Percentiles rank a stretch among this genome's conserved stretches.
These are phyloP conservation scores for Sutorius eximius DNA, from an alignment of 1,284 basidiomycete genomes.

Conservation along the genomic window DNA sequence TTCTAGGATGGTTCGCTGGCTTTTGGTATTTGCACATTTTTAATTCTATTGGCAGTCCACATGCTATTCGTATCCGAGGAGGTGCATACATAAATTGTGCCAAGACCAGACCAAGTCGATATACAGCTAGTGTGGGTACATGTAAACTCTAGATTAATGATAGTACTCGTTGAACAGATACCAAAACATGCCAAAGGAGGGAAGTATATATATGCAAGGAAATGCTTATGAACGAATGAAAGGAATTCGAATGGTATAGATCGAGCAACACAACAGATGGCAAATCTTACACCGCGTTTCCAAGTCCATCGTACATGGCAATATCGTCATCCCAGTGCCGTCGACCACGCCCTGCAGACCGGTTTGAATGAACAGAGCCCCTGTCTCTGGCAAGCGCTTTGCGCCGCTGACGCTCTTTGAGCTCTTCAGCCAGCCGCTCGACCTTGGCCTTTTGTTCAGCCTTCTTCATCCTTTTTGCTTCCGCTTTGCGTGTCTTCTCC, in stretches of 20 bases:
- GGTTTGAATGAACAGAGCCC: conserved; percentile 30
- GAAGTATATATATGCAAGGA: conserved; percentile 10
- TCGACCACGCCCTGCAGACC: conserved; percentile 19
- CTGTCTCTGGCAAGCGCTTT: conserved; percentile 32
- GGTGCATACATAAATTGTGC: conserved; percentile 9
- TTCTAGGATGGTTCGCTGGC: background rate
- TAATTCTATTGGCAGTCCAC: background rate
- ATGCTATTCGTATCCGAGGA: conserved; percentile 1
- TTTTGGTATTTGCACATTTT: background rate
- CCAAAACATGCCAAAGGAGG: conserved; percentile 19
- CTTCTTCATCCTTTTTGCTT: conserved; percentile 49
- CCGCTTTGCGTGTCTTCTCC: conserved; percentile 40
- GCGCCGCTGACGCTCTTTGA: conserved; percentile 37
- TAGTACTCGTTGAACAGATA: conserved; percentile 16
- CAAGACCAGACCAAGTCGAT: conserved; percentile 3
- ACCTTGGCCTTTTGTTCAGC: conserved; percentile 42
- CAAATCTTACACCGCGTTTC: conserved; percentile 22
- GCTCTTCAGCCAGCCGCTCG: conserved; percentile 44
- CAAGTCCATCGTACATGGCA: conserved; percentile 38
- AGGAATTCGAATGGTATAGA: conserved; percentile 11
- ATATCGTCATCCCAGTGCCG: conserved; percentile 25
- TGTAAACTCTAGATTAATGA: conserved; percentile 34
- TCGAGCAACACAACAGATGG: conserved; percentile 9
- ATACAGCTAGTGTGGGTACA: conserved; percentile 26
- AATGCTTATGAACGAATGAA: conserved; percentile 11